These are phyloP conservation scores for Dunaliella sp. DNA, from an alignment of 139 green algal species.

Conservation along the genomic window DNA sequence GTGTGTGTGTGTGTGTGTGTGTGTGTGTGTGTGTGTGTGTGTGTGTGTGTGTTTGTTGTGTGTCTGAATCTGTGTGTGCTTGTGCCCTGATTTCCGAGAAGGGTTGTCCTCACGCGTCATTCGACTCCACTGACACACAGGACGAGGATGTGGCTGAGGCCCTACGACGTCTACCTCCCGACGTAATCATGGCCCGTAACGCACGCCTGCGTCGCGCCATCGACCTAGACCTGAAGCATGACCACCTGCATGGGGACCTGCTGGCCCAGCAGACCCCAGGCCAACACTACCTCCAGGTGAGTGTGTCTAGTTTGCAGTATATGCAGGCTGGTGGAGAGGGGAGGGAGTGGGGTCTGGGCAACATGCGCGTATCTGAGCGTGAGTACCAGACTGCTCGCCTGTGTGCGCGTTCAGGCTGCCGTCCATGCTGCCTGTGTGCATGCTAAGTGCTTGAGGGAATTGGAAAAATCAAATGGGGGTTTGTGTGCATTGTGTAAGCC, in stretches of 20 bases:
- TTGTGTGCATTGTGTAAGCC: too few relatives aligned
- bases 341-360: background rate
- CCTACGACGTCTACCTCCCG: constrained; percentile 81
- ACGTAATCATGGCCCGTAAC: constrained; percentile 87
- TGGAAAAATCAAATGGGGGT: too few relatives aligned
- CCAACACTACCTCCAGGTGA: constrained; percentile 76
- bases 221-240: constrained; percentile 92
- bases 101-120: background rate
- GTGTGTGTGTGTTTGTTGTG: too few relatives aligned
- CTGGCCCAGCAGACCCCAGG: constrained; percentile 91
- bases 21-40: too few relatives aligned
- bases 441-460: too few relatives aligned
- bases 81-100: background rate
- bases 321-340: background rate
- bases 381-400: too few relatives aligned
- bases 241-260: constrained; percentile 80
- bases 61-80: background rate
- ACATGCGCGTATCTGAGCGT: background rate
- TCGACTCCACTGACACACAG: background rate
- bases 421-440: too few relatives aligned
- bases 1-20: too few relatives aligned
- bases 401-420: too few relatives aligned
- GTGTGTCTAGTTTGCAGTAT: constrained; percentile 11
- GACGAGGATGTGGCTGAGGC: constrained; percentile 90
- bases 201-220: constrained; percentile 90